Percentiles rank a stretch among this genome's conserved stretches.
Evolutionary conservation across 2,329 filamentous ascomycete species (phyloP).

Genomic region (Verticillium nonalfalfae): DNA sequence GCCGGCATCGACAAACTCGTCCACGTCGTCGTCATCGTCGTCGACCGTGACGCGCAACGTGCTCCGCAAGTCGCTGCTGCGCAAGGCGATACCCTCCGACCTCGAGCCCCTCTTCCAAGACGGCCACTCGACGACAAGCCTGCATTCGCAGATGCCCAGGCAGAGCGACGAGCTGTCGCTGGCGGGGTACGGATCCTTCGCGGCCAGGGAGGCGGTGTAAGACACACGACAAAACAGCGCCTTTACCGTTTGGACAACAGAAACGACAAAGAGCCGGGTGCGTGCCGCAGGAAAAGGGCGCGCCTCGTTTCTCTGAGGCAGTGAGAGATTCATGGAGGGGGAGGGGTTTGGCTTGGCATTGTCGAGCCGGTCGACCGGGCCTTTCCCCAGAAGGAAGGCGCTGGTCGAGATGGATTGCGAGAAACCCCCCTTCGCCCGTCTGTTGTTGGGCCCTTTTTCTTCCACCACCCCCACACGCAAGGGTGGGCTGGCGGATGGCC

Average conservation of each 20-base stretch:
- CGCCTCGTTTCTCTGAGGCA: background rate
- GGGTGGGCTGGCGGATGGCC: background rate
- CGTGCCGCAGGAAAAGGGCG: background rate
- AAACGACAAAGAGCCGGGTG: too few relatives aligned
- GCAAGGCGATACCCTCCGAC: background rate
- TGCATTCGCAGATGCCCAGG: background rate
- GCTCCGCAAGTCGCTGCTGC: background rate
- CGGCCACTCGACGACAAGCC: background rate
- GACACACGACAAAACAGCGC: background rate
- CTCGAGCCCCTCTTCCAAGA: background rate
- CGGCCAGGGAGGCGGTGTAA: background rate
- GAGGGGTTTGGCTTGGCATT: background rate
- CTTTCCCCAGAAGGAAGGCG: background rate
- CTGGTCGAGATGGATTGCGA: background rate
- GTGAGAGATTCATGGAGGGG: background rate
- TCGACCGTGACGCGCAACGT: background rate
- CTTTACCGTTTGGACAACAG: too few relatives aligned
- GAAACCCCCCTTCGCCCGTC: background rate
- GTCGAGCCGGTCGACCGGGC: background rate
- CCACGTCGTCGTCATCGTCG: background rate
- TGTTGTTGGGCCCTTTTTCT: background rate
- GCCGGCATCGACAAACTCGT: background rate
- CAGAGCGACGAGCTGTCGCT: conserved; percentile 1
- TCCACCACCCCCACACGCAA: background rate
- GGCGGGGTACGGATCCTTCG: background rate